A percentile compares a stretch with the other conserved stretches of the same genome.
phyloP scores from a whole-genome alignment of 2,329 filamentous ascomycete species.

The Tolypocladium guangdongense region DNA sequence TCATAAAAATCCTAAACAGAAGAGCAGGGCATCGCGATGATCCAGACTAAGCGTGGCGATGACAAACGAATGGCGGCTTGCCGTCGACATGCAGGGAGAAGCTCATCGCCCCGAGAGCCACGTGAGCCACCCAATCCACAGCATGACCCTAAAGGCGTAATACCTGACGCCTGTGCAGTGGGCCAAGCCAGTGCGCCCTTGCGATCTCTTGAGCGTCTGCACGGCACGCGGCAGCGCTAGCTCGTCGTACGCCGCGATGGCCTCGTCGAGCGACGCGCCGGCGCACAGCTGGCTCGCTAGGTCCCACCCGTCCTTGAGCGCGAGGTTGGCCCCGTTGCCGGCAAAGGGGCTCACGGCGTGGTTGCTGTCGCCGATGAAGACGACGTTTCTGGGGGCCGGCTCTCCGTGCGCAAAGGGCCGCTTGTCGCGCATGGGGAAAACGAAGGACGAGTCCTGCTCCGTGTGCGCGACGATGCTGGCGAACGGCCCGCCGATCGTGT shows the following conservation, averaged over 20 bases:
- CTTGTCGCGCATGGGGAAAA: slow-evolving; percentile 30
- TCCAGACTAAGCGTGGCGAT: neutral
- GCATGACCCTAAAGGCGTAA: neutral
- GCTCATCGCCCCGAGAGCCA: neutral
- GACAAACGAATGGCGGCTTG: neutral
- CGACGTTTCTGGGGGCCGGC: slow-evolving; percentile 6
- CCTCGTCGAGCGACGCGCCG: slow-evolving; percentile 12
- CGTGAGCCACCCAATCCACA: neutral
- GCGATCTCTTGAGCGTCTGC: slow-evolving; percentile 10
- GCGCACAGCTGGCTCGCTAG: slow-evolving; percentile 23
- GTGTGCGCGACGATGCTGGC: slow-evolving; percentile 22
- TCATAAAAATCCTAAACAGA: neutral
- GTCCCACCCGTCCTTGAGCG: slow-evolving; percentile 30
- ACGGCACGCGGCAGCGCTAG: slow-evolving; percentile 19
- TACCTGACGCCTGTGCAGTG: slow-evolving; percentile 4
- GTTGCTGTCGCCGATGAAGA: slow-evolving; percentile 35
- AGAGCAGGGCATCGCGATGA: neutral
- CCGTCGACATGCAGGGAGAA: neutral
- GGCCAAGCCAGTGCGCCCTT: slow-evolving; percentile 5
- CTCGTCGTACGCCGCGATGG: slow-evolving; percentile 20
- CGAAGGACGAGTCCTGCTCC: slow-evolving; percentile 19
- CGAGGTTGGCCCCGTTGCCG: slow-evolving; percentile 33
- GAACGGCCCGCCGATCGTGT: slow-evolving; percentile 23
- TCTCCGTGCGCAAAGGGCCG: slow-evolving; percentile 22
- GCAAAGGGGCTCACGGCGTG: slow-evolving; percentile 33